Evolutionary conservation across 2,329 filamentous ascomycete species (phyloP).

Genomic region (Microcyclosporella mali): DNA sequence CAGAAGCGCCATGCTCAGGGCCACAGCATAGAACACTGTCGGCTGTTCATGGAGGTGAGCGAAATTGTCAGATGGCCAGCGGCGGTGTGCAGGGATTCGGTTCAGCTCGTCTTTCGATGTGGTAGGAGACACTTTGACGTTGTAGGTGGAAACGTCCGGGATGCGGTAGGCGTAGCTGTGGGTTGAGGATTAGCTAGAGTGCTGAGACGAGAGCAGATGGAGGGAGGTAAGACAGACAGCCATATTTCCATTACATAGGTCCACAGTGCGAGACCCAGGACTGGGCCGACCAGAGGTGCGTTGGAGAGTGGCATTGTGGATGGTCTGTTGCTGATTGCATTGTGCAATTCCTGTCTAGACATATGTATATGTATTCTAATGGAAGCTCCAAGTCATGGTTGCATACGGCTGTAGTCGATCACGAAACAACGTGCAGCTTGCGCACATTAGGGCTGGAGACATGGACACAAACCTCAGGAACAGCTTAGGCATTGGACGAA

Average conservation of each 20-base stretch:
- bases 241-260: conserved; percentile 14
- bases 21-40: conserved; percentile 38
- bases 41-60: conserved; percentile 21
- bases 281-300: conserved; percentile 11
- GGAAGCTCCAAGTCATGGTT: no score
- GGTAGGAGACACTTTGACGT: conserved; percentile 10
- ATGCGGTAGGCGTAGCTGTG: conserved; percentile 15
- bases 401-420: no score
- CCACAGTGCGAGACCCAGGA: conserved; percentile 11
- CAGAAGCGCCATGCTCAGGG: conserved; percentile 33
- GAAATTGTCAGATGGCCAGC: conserved; percentile 17
- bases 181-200: neutral
- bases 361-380: no score
- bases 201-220: neutral
- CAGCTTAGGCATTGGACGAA: no score
- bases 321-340: neutral
- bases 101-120: conserved; percentile 6
- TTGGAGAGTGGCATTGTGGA: conserved; percentile 3
- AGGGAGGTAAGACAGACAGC: conserved; percentile 2
- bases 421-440: no score
- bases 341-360: neutral
- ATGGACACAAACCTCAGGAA: no score
- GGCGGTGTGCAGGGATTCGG: conserved; percentile 10
- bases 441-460: no score
- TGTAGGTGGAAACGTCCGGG: conserved; percentile 12